phyloP scores from a whole-genome alignment of 805 yeast genomes.

The Myxozyma lipomycoides region DNA sequence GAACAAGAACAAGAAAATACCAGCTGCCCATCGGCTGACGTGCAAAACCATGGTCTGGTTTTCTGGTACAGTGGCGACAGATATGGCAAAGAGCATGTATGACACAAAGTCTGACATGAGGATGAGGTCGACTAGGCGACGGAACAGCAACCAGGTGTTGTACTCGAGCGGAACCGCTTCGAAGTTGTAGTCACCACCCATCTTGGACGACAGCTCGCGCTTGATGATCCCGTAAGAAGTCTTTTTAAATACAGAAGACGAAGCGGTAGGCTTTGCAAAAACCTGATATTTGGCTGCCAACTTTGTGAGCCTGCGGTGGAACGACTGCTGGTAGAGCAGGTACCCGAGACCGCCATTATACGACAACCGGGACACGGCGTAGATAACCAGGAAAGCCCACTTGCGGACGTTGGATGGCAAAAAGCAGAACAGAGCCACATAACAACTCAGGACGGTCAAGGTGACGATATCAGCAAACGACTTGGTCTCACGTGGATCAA shows the following conservation, averaged over 20 bases:
- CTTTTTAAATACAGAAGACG: constrained; percentile 10
- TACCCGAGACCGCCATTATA: constrained; percentile 81
- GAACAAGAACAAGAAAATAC: constrained; percentile 60
- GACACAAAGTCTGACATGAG: constrained; percentile 81
- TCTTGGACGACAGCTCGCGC: constrained; percentile 47
- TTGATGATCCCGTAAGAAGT: constrained; percentile 43
- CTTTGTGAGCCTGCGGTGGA: constrained; percentile 49
- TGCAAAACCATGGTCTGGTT: constrained; percentile 46
- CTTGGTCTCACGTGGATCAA: constrained; percentile 70
- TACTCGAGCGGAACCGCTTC: constrained; percentile 60
- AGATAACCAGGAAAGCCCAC: constrained; percentile 50
- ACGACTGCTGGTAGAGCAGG: constrained; percentile 62
- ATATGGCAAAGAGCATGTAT: constrained; percentile 61
- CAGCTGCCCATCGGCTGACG: constrained; percentile 52
- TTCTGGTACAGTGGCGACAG: constrained; percentile 38
- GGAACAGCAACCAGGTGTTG: constrained; percentile 76
- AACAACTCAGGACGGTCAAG: constrained; percentile 43
- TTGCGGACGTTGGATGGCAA: constrained; percentile 34
- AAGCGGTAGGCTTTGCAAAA: constrained; percentile 40
- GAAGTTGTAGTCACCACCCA: constrained; percentile 42
- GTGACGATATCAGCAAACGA: constrained; percentile 63
- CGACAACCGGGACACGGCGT: constrained; percentile 68
- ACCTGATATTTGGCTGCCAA: constrained; percentile 48
- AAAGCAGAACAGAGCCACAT: constrained; percentile 33
- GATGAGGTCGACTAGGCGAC: constrained; percentile 75